Base-by-base conservation (phyloP, 192 early-diverging fungal species). In the Geosiphon pyriformis region DNA sequence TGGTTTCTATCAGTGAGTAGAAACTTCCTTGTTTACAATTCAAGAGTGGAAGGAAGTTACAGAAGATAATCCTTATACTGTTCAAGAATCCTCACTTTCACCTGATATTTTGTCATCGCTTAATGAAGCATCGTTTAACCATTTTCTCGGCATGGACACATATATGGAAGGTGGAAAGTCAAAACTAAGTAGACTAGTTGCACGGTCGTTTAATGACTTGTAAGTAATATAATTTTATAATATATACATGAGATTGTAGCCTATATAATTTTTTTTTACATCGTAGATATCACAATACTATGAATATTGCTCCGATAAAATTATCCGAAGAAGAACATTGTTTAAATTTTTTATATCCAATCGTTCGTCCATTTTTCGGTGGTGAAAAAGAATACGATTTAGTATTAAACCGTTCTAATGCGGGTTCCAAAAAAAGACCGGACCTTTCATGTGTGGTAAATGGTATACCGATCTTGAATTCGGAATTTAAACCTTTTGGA, bases 321-420 rank as follows among this genome's bases (percentile, higher is more conserved):
- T 22, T 50, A 26, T 73, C 70, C n/a, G 68, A 70, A 31, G 68
- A 70, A 1, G 68, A 70, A 49, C 59, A 70, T 33, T 54, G 50
- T 37, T 22, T 50, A 17, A 70, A 62, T 58, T 70, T 70, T 23
- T 10, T 73, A 32, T 25, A 70, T 55, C 68, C 68, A 51, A 34
- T 64, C 50, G 62, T 20, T 35, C 59, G 59, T 31, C 62, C 42
- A 66, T 66, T 66, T 33, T 55, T 55, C 25, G 17, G 23, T 55
- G 18, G 50, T 53, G 22, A 52, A 23, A 66, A 66, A 47, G 64
- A 66, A 66, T 66, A 66, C 31, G 33, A 66, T 35, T 29, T 66
- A 46, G 32, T 52, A 51, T 30, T 64, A 33, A 64, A 64, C 22
- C 27, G 67, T 10, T 35, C 59, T 18, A 29, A 30, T 27, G 18